A percentile compares a stretch with the other conserved stretches of the same genome.
phyloP scores from a whole-genome alignment of 108 stramenopile genomes.

The Fistulifera solaris region DNA sequence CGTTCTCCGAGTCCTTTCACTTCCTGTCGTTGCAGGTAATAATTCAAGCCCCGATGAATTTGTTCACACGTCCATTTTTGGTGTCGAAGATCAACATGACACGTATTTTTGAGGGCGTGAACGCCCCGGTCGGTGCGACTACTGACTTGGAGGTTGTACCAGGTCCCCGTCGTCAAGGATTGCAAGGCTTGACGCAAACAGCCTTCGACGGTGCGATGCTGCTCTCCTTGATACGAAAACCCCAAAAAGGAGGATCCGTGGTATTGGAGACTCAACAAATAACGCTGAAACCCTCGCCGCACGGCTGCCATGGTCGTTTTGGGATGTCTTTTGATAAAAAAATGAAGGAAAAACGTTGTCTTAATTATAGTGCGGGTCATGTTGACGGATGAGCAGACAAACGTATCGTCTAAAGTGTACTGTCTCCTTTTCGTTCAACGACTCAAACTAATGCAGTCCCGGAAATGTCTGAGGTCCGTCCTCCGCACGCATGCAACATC shows the following conservation, averaged over 20 bases:
- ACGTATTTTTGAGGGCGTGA: constrained; percentile 78
- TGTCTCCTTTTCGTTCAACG: too few relatives aligned
- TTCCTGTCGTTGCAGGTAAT: constrained; percentile 26
- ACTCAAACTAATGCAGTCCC: too few relatives aligned
- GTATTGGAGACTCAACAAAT: constrained; percentile 65
- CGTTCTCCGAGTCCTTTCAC: background rate
- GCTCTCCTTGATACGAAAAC: constrained; percentile 47
- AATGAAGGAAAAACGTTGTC: too few relatives aligned
- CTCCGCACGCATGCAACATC: too few relatives aligned
- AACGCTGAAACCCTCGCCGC: constrained; percentile 32
- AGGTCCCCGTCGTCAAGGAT: constrained; percentile 6
- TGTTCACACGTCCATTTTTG: background rate
- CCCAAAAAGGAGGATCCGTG: constrained; percentile 61
- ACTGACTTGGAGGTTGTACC: constrained; percentile 53
- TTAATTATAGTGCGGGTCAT: too few relatives aligned
- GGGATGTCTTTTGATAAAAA: background rate
- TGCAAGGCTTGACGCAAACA: constrained; percentile 52
- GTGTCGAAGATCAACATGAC: constrained; percentile 69
- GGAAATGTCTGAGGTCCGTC: too few relatives aligned
- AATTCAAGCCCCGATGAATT: background rate
- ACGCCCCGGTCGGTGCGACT: constrained; percentile 81
- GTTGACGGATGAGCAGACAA: too few relatives aligned
- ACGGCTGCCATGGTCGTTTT: background rate
- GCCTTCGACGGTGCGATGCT: constrained; percentile 55
- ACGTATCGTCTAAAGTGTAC: too few relatives aligned